phyloP scores from a whole-genome alignment of 2,329 filamentous ascomycete genomes.

The Monilinia fructicola region DNA sequence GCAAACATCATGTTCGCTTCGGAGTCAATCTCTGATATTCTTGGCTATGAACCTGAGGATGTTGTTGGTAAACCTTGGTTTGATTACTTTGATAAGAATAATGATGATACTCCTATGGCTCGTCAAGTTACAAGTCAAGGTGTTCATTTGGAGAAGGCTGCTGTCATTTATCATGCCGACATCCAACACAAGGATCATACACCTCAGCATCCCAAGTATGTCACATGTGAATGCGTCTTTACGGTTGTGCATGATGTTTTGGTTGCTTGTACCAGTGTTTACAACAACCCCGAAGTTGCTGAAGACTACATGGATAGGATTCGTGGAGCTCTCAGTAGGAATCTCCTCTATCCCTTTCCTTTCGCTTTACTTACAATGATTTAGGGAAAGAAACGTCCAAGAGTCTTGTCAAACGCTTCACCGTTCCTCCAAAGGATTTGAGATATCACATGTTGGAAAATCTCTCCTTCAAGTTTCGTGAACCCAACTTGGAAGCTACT shows the following conservation, averaged over 20 bases:
- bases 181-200: constrained; percentile 65
- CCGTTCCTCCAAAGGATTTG: constrained; percentile 77
- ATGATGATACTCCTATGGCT: constrained; percentile 72
- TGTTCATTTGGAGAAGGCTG: constrained; percentile 77
- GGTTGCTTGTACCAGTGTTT: constrained; percentile 80
- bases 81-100: constrained; percentile 74
- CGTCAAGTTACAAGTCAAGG: constrained; percentile 66
- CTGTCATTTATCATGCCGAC: constrained; percentile 76
- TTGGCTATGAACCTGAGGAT: constrained; percentile 76
- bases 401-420: constrained; percentile 60
- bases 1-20: constrained; percentile 81
- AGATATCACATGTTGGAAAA: constrained; percentile 89
- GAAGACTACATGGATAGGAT: constrained; percentile 2
- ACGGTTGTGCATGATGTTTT: constrained; percentile 86
- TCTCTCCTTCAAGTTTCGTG: constrained; percentile 75
- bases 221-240: constrained; percentile 85
- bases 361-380: neutral
- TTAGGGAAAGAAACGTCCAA: constrained; percentile 8
- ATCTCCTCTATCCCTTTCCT: no score
- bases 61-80: constrained; percentile 76
- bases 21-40: constrained; percentile 78
- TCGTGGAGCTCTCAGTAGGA: constrained; percentile 10
- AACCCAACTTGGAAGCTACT: constrained; percentile 52
- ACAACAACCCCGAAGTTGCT: constrained; percentile 48
- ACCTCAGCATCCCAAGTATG: constrained; percentile 49